A percentile compares a stretch with the other conserved stretches of the same genome.
Conservation (phyloP, 176 grass and related monocot species). For the Aegilops umbellulata region DNA sequence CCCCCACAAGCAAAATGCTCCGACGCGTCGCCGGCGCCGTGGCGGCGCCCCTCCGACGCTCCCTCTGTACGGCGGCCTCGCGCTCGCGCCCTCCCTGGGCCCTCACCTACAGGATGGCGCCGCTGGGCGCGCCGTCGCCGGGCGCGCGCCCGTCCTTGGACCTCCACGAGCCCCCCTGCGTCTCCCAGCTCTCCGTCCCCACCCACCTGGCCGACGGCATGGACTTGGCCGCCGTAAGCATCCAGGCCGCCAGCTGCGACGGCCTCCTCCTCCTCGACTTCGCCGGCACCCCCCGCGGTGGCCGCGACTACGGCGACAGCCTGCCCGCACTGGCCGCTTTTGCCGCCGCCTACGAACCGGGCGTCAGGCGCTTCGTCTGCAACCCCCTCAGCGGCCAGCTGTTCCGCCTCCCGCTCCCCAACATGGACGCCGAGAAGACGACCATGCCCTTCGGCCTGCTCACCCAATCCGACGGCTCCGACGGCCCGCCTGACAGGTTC, state of each 20-base stretch:
- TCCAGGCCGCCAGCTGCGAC: not conserved
- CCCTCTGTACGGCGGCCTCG: not conserved
- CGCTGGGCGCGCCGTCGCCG: not conserved
- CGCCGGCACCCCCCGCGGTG: not conserved
- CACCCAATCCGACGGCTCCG: no score
- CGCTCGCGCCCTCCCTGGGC: not conserved
- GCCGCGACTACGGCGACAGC: no score
- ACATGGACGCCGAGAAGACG: no score
- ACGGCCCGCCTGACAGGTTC: not conserved
- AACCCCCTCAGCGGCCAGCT: no score
- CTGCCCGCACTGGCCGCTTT: not conserved
- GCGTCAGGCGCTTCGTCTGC: not conserved
- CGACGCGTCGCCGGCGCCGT: not conserved
- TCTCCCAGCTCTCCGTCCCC: not conserved
- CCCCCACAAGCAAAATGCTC: not conserved
- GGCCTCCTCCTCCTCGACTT: not conserved
- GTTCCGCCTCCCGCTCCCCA: no score
- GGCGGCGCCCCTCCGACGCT: not conserved
- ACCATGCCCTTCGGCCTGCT: no score
- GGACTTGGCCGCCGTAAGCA: not conserved
- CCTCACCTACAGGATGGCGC: not conserved
- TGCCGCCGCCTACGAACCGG: not conserved
- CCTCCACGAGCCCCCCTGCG: not conserved
- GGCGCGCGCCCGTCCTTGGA: not conserved
- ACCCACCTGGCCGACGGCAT: not conserved